phyloP scores from a whole-genome alignment of 1,284 basidiomycete genomes.

The Neolentinus lepideus region DNA sequence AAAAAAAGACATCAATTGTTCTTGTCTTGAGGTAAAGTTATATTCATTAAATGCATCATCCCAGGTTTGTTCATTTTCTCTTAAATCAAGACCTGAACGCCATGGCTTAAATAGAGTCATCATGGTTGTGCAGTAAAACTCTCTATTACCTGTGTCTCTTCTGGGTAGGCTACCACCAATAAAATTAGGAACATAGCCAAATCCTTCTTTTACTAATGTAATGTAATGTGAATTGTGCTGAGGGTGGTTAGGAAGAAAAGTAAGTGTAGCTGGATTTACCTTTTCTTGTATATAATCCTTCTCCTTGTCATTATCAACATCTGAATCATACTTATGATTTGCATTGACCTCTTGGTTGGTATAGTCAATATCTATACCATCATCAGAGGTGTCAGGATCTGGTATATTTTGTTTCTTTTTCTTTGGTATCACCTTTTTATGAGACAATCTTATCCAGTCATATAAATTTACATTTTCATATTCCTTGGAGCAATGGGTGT shows the following conservation, averaged over 20 bases:
- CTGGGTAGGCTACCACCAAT: constrained; percentile 11
- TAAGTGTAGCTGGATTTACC: too few species aligned
- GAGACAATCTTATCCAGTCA: constrained; percentile 8
- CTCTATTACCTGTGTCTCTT: constrained; percentile 13
- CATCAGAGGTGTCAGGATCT: neutral
- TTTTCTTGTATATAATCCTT: neutral
- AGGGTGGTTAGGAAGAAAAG: constrained; percentile 9
- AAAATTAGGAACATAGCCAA: constrained; percentile 9
- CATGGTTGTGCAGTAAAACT: constrained; percentile 15
- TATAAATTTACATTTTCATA: constrained; percentile 5
- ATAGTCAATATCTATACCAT: neutral
- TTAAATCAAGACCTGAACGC: constrained; percentile 9
- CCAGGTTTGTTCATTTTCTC: constrained; percentile 8
- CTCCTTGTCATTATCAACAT: neutral
- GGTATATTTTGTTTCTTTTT: neutral
- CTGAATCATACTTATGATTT: neutral
- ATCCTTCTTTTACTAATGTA: constrained; percentile 1
- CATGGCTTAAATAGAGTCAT: constrained; percentile 9
- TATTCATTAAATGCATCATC: constrained; percentile 7
- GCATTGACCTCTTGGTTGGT: neutral
- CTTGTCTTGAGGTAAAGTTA: constrained; percentile 9
- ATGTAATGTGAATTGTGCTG: constrained; percentile 8
- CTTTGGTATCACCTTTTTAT: neutral
- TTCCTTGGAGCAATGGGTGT: constrained; percentile 5
- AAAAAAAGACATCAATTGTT: constrained; percentile 12